Evolutionary conservation across 2,329 filamentous ascomycete genomes (phyloP).

Genomic region (Byssothecium circinans): DNA sequence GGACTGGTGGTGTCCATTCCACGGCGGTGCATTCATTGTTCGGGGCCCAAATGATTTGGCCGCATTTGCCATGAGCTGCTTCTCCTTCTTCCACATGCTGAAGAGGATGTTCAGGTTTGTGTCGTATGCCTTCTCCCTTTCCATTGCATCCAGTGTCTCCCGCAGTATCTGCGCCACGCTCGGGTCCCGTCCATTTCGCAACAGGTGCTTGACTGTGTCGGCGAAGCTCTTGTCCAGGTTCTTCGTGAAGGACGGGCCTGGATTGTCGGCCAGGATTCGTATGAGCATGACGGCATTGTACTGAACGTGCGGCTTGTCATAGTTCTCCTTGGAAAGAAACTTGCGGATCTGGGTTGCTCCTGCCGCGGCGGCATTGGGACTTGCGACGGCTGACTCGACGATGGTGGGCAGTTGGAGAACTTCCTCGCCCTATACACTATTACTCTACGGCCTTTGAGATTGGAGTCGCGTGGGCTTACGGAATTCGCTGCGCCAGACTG

Average conservation of each 20-base stretch:
- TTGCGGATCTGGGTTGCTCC: constrained; percentile 80
- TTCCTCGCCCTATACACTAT: constrained; percentile 70
- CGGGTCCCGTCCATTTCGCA: constrained; percentile 70
- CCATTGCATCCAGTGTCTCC: constrained; percentile 81
- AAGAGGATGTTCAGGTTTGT: constrained; percentile 71
- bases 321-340: constrained; percentile 74
- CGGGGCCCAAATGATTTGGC: constrained; percentile 42
- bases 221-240: constrained; percentile 87
- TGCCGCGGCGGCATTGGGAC: constrained; percentile 78
- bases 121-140: constrained; percentile 71
- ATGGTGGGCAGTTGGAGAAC: constrained; percentile 90
- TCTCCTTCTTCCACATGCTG: constrained; percentile 89
- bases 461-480: constrained; percentile 18
- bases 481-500: constrained; percentile 66
- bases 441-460: neutral
- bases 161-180: constrained; percentile 83
- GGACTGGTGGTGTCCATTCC: constrained; percentile 28
- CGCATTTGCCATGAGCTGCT: constrained; percentile 51
- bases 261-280: constrained; percentile 89
- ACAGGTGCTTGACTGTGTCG: constrained; percentile 70
- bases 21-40: constrained; percentile 50
- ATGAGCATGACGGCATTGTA: constrained; percentile 97
- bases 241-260: constrained; percentile 84
- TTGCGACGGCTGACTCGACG: constrained; percentile 93
- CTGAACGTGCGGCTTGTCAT: constrained; percentile 68